Conservation (phyloP, 345 rosid species). For the Aurinia saxatilis region DNA sequence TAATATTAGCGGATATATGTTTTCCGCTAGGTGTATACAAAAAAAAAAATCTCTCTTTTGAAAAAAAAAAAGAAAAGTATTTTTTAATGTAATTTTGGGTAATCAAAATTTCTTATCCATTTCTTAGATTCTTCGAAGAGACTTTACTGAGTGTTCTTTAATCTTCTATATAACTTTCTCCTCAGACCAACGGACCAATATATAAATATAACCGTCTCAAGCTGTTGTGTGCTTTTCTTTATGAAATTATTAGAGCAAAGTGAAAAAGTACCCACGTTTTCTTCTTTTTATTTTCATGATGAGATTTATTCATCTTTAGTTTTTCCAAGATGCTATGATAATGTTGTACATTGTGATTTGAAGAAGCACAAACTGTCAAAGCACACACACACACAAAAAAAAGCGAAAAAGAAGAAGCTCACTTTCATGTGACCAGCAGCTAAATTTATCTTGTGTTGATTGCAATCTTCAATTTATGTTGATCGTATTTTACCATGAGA, state of each 20-base stretch:
- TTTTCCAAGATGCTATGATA: constrained; percentile 3
- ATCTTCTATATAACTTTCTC: too few species aligned
- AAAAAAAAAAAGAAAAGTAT: too few species aligned
- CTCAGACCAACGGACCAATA: too few species aligned
- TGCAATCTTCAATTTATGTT: neutral
- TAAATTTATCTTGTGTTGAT: neutral
- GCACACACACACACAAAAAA: constrained; percentile 4
- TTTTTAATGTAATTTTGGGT: too few species aligned
- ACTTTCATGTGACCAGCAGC: constrained; percentile 30
- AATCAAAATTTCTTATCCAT: too few species aligned
- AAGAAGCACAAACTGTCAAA: constrained; percentile 4
- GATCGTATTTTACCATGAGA: neutral
- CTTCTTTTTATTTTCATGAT: constrained; percentile 20
- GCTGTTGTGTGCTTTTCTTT: neutral
- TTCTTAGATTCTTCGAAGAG: too few species aligned
- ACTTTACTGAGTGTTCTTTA: too few species aligned
- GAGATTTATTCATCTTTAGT: constrained; percentile 1
- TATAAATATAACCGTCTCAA: neutral
- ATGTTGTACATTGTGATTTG: neutral
- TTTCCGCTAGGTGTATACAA: too few species aligned
- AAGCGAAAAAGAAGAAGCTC: constrained; percentile 1
- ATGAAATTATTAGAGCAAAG: constrained; percentile 4
- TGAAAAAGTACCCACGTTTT: constrained; percentile 11
- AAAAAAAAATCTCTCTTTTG: too few species aligned
- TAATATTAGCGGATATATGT: too few species aligned